Conservation (phyloP, 345 rosid genomes). For the Linum usitatissimum region DNA sequence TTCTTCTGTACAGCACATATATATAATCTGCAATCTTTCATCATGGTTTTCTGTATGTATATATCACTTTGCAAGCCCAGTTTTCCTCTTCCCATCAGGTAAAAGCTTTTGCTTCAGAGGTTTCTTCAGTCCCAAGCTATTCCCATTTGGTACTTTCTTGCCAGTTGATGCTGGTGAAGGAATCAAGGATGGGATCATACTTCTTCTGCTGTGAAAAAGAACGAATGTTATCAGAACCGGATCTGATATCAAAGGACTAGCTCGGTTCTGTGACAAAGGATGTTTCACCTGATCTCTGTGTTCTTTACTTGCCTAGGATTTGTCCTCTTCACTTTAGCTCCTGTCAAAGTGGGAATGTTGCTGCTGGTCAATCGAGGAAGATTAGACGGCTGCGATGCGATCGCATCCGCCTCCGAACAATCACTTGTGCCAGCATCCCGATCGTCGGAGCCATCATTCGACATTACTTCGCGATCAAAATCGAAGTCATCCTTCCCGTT, state of each 20-base stretch:
- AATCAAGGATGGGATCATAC: slow-evolving; percentile 58
- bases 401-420: slow-evolving; percentile 56
- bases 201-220: slow-evolving; percentile 33
- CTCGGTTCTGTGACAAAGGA: too few relatives aligned
- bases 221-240: not conserved
- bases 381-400: slow-evolving; percentile 33
- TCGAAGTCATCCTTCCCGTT: slow-evolving; percentile 33
- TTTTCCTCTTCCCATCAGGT: slow-evolving; percentile 44
- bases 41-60: not conserved
- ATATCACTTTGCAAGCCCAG: slow-evolving; percentile 38
- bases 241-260: too few relatives aligned
- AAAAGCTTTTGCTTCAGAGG: slow-evolving; percentile 24
- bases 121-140: slow-evolving; percentile 24
- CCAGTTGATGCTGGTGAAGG: slow-evolving; percentile 33
- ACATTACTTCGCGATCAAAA: slow-evolving; percentile 17
- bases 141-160: slow-evolving; percentile 38
- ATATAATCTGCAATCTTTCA: not conserved
- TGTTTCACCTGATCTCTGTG: slow-evolving; percentile 31
- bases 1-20: too few relatives aligned
- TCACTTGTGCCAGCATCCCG: slow-evolving; percentile 24
- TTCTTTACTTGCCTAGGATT: slow-evolving; percentile 8
- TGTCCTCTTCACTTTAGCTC: slow-evolving; percentile 24
- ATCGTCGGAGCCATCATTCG: slow-evolving; percentile 22
- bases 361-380: slow-evolving; percentile 27
- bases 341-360: slow-evolving; percentile 28